A percentile compares a stretch with the other conserved stretches of the same genome.
Evolutionary conservation across 2,329 filamentous ascomycete species (phyloP).

Genomic region (Aspergillus niger): DNA sequence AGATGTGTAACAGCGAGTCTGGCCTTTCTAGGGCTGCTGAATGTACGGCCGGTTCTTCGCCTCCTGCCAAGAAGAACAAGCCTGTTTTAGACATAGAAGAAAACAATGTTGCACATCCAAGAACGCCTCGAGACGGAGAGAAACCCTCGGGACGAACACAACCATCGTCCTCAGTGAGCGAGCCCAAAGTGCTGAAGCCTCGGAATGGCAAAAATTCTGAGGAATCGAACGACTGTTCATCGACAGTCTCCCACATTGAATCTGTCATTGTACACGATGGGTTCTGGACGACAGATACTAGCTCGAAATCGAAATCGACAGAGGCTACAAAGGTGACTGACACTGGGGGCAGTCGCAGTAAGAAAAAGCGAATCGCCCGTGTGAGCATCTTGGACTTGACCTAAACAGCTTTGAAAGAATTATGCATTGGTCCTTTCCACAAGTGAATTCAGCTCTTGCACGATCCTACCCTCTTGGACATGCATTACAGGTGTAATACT

Average conservation of each 20-base stretch:
- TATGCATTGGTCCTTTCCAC: background rate
- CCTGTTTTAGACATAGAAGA: background rate
- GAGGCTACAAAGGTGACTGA: background rate
- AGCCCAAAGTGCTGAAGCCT: background rate
- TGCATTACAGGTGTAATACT: background rate
- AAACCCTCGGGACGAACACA: background rate
- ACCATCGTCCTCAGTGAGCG: background rate
- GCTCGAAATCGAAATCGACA: constrained; percentile 2
- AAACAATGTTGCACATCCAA: background rate
- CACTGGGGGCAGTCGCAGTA: constrained; percentile 13
- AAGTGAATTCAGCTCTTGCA: too few relatives aligned
- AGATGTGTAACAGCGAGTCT: background rate
- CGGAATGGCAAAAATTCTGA: background rate
- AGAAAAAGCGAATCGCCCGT: constrained; percentile 35
- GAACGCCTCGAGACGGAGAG: background rate
- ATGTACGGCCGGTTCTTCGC: background rate
- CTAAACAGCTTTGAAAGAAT: background rate
- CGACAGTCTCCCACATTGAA: constrained; percentile 12
- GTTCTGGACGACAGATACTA: constrained; percentile 16
- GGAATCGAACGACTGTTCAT: background rate
- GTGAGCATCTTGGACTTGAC: constrained; percentile 39
- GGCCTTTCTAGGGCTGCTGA: background rate
- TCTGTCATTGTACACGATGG: constrained; percentile 17
- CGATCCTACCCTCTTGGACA: background rate
- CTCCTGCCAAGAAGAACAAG: background rate